phyloP scores from a whole-genome alignment of 2,329 filamentous ascomycete species.

The Myriosclerotinia duriaeana region DNA sequence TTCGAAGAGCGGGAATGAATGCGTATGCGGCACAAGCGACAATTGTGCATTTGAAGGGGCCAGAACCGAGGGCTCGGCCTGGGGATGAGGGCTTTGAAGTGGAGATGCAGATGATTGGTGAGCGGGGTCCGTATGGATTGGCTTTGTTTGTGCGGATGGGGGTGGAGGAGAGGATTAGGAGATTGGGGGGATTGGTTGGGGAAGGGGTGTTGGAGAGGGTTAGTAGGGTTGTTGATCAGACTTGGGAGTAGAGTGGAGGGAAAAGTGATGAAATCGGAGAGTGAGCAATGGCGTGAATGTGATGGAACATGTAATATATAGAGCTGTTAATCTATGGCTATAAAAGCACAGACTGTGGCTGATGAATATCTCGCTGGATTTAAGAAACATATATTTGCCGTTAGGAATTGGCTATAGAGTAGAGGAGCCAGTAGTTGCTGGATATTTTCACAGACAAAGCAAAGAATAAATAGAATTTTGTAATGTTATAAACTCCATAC shows the following conservation, averaged over 20 bases:
- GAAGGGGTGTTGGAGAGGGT: conserved; percentile 53
- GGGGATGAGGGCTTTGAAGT: conserved; percentile 25
- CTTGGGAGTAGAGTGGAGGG: conserved; percentile 29
- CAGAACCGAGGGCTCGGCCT: conserved; percentile 30
- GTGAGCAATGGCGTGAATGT: background rate
- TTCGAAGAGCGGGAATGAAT: conserved; percentile 67
- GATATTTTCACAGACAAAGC: background rate
- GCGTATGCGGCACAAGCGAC: conserved; percentile 68
- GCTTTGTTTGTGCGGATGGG: conserved; percentile 58
- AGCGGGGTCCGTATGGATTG: conserved; percentile 45
- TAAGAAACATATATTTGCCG: background rate
- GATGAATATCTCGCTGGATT: background rate
- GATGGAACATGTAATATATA: background rate
- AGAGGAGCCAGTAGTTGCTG: background rate
- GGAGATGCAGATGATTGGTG: background rate
- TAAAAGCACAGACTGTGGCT: background rate
- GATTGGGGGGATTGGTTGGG: conserved; percentile 55
- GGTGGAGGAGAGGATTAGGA: conserved; percentile 47
- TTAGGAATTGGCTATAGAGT: background rate
- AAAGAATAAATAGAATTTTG: background rate
- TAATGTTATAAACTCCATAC: conserved; percentile 46
- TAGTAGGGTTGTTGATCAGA: conserved; percentile 51
- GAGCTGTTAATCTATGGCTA: background rate
- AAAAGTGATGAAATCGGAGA: background rate
- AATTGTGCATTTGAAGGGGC: conserved; percentile 49